phyloP scores from a whole-genome alignment of 2,329 filamentous ascomycete species.

The Stenocarpella maydis region DNA sequence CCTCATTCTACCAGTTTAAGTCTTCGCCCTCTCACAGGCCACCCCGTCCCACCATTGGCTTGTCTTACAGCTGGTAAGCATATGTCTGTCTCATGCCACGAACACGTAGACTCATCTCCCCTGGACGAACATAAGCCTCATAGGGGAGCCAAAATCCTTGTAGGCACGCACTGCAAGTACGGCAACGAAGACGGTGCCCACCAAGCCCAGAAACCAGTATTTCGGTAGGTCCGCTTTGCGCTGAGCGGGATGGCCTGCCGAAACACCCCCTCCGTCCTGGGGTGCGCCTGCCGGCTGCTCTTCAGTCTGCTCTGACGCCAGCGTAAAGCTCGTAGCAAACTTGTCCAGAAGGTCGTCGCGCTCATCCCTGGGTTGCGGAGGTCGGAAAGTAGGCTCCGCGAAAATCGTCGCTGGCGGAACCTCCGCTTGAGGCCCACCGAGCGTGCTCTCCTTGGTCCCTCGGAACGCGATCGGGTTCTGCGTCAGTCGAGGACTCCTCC shows the following conservation, averaged over 20 bases:
- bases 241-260: not conserved
- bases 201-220: not conserved
- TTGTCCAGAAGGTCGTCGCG: constrained; percentile 54
- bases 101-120: not conserved
- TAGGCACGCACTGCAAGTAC: constrained; percentile 8
- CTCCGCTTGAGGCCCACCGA: constrained; percentile 27
- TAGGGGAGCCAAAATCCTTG: not conserved
- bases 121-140: not conserved
- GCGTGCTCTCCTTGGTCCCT: constrained; percentile 37
- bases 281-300: not conserved
- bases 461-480: constrained; percentile 58
- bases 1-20: not conserved
- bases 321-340: constrained; percentile 53
- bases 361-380: constrained; percentile 51
- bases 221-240: not conserved
- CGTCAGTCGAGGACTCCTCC: constrained; percentile 53
- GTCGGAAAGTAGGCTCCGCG: constrained; percentile 69
- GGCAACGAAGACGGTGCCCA: not conserved
- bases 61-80: not conserved
- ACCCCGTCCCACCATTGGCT: not conserved
- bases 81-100: too few relatives aligned
- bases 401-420: constrained; percentile 47
- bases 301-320: constrained; percentile 37
- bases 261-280: not conserved
- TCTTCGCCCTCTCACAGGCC: too few relatives aligned